These are phyloP conservation scores for Leersia perrieri DNA, from an alignment of 176 grass and related monocot species.

Conservation along the genomic window DNA sequence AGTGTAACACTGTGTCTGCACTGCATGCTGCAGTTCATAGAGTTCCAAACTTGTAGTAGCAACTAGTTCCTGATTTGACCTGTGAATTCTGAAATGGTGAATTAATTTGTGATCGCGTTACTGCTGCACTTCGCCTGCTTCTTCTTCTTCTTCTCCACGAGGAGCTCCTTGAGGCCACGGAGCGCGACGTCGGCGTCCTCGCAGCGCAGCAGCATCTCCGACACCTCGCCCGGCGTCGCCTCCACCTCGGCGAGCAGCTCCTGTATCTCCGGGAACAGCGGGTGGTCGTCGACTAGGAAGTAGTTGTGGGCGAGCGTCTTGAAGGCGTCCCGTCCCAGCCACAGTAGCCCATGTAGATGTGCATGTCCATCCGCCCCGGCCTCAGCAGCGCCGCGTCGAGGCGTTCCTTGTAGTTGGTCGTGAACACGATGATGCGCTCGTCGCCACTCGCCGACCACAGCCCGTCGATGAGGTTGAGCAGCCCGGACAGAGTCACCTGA, in stretches of 20 bases:
- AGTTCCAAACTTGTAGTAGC: too few species aligned
- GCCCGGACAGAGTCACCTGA: slow-evolving; percentile 27
- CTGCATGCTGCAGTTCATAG: too few species aligned
- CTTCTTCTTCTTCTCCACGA: neutral
- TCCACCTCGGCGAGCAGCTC: neutral
- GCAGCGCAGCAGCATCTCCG: slow-evolving; percentile 28
- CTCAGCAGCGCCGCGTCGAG: slow-evolving; percentile 78
- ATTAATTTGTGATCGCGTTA: neutral
- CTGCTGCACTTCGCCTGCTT: neutral
- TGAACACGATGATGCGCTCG: slow-evolving; percentile 80
- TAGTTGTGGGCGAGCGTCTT: slow-evolving; percentile 41
- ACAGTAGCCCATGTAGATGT: slow-evolving; percentile 58
- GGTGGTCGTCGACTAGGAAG: slow-evolving; percentile 34
- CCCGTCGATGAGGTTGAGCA: slow-evolving; percentile 43
- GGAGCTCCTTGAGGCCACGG: neutral
- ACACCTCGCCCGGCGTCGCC: slow-evolving; percentile 33
- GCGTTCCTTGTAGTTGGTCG: slow-evolving; percentile 84
- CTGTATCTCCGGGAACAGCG: slow-evolving; percentile 28
- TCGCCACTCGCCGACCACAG: slow-evolving; percentile 53
- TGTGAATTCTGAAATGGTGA: too few species aligned
- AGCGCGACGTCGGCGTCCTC: slow-evolving; percentile 1
- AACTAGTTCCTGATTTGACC: neutral
- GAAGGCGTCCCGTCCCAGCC: slow-evolving; percentile 47
- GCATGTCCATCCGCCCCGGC: slow-evolving; percentile 73
- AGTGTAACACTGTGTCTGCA: too few species aligned